These are phyloP conservation scores for Trametes pubescens DNA, from an alignment of 1,284 basidiomycete genomes.

Conservation along the genomic window DNA sequence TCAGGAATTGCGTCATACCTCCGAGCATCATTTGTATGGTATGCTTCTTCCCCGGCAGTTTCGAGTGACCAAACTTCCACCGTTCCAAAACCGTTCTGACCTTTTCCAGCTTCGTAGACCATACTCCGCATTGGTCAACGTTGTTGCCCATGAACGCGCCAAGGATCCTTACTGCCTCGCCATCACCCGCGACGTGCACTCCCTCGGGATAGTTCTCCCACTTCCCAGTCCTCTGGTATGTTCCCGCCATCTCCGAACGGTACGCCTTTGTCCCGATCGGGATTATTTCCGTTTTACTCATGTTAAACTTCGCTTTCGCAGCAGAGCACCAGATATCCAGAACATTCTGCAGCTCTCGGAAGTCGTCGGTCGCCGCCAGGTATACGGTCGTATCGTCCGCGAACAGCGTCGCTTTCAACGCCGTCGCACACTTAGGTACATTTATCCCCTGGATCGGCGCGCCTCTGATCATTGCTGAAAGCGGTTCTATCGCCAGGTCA, in stretches of 20 bases:
- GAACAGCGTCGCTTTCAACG: constrained; percentile 39
- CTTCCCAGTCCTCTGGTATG: background rate
- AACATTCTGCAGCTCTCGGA: constrained; percentile 26
- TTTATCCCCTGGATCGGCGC: constrained; percentile 43
- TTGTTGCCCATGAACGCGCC: constrained; percentile 43
- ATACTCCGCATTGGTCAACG: constrained; percentile 21
- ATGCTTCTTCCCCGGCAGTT: constrained; percentile 31
- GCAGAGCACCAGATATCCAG: constrained; percentile 42
- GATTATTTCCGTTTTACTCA: constrained; percentile 44
- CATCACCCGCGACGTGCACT: constrained; percentile 37
- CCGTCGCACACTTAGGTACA: constrained; percentile 31
- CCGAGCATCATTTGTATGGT: constrained; percentile 20
- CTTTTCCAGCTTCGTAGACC: constrained; percentile 36
- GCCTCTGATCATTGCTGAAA: constrained; percentile 39
- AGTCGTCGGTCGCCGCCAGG: constrained; percentile 34
- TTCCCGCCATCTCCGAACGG: constrained; percentile 21
- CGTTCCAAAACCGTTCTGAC: constrained; percentile 13
- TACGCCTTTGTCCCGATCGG: constrained; percentile 39
- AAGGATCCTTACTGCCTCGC: constrained; percentile 35
- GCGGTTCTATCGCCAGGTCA: constrained; percentile 40
- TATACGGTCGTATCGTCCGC: constrained; percentile 44
- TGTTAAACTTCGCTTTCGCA: constrained; percentile 46
- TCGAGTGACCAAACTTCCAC: constrained; percentile 34
- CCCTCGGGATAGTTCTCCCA: background rate
- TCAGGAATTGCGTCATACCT: constrained; percentile 37